phyloP scores from a whole-genome alignment of 2,329 filamentous ascomycete species.

The Thelonectria blattea region DNA sequence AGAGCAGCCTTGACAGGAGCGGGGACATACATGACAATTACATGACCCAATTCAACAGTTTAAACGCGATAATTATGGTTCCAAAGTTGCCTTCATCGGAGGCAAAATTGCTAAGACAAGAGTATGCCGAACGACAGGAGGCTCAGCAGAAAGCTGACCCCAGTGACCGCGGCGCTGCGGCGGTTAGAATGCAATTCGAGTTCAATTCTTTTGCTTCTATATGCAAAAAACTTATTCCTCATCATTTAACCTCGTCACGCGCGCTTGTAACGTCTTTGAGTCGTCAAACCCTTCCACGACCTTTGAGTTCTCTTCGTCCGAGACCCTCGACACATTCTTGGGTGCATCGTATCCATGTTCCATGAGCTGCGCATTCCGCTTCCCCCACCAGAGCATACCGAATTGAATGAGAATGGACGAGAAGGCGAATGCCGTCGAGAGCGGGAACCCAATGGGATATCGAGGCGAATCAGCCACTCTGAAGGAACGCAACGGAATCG shows the following conservation, averaged over 20 bases:
- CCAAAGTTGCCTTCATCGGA: too few relatives aligned
- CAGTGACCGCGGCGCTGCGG: too few relatives aligned
- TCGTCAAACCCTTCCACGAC: slow-evolving; percentile 2
- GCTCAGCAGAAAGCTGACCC: too few relatives aligned
- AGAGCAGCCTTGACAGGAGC: too few relatives aligned
- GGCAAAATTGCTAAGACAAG: too few relatives aligned
- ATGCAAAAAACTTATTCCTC: background rate
- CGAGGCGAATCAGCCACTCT: slow-evolving; percentile 43
- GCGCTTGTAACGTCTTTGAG: slow-evolving; percentile 1
- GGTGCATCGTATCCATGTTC: slow-evolving; percentile 32
- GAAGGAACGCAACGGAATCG: slow-evolving; percentile 46
- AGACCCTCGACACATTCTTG: slow-evolving; percentile 17
- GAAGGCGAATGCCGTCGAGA: slow-evolving; percentile 42
- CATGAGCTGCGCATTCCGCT: slow-evolving; percentile 25
- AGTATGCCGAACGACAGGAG: too few relatives aligned
- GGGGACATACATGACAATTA: too few relatives aligned
- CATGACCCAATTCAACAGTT: too few relatives aligned
- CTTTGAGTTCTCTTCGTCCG: slow-evolving; percentile 28
- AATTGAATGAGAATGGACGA: slow-evolving; percentile 42
- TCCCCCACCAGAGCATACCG: slow-evolving; percentile 40
- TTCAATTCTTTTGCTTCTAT: background rate
- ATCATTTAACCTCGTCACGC: background rate
- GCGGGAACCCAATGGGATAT: slow-evolving; percentile 47
- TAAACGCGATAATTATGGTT: too few relatives aligned
- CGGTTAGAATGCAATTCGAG: too few relatives aligned